Evolutionary conservation across 1,284 basidiomycete genomes (phyloP), one percentile per base, ranked within the genome.

Genomic region (Stygiomarasmius scandens): DNA sequence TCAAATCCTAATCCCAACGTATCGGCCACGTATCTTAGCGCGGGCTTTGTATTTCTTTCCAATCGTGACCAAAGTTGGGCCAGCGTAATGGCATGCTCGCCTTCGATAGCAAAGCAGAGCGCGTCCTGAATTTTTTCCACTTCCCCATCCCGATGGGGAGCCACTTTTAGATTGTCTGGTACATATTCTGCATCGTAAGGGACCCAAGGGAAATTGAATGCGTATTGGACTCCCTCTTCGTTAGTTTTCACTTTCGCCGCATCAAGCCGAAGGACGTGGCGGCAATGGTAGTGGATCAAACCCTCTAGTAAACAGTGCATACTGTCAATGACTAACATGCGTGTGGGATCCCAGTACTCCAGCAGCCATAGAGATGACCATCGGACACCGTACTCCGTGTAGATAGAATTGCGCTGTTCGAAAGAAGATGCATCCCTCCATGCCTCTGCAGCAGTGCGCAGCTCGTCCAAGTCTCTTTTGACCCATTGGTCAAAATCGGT

Each of bases 281-380:
- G 49, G n/a, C 49, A 50, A 32, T 50, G 49, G 19, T 50, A 50
- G 49, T 50, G 49, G 11, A 50, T 25, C 4, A 50, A 3, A 23
- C 49, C 49, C 29, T 67, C 56, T 47, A 68, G 66, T 10, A 72
- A 44, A 48, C 57, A 60, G 52, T 75, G 72, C 73, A 75, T 74
- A 5, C 62, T 10, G 49, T 74, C 70, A 4, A 73, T 56, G 3
- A 69, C 66, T 14, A 68, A 44, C 41, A 62, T 64, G 6, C 54
- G 48, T 2, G 63, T 66, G 0, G 69, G 70, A 55, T 74, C 64
- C 72, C 72, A 75, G 56, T 75, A 74, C 4, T 67, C 68, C 16
- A 75, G 56, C 66, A 71, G 2, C 69, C 64, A 58, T 6, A 55
- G 46, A 5, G 27, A 38, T 16, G 54, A 49, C 47, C 48, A 55